Percentiles rank a stretch among this genome's conserved stretches.
phyloP scores from a whole-genome alignment of 179 eudicot species.

The Beta corolliflora region DNA sequence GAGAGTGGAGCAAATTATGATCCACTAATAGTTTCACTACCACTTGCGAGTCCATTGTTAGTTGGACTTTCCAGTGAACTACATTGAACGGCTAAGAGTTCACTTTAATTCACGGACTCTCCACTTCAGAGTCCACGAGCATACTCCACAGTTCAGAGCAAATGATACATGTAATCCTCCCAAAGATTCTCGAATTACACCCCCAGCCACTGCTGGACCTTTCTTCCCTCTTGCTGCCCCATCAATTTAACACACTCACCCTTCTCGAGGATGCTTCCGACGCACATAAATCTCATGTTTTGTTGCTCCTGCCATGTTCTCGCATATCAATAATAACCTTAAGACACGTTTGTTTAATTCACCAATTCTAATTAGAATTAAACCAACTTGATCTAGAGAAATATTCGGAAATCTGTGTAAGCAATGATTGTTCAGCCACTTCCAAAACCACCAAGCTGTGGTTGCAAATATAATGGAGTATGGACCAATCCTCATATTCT shows the following conservation, averaged over 20 bases:
- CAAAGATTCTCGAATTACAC: neutral
- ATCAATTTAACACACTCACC: neutral
- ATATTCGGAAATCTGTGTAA: neutral
- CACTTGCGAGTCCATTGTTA: too few relatives aligned
- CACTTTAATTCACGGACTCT: too few relatives aligned
- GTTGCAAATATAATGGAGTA: too few relatives aligned
- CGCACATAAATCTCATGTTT: neutral
- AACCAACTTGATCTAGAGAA: too few relatives aligned
- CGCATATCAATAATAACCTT: neutral
- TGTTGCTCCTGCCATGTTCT: too few relatives aligned
- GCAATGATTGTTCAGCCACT: neutral
- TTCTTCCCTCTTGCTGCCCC: neutral
- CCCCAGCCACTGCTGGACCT: neutral
- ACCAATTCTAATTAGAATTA: neutral
- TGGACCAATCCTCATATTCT: too few relatives aligned
- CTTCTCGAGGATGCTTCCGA: neutral
- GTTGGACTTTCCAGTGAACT: too few relatives aligned
- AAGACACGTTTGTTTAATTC: too few relatives aligned
- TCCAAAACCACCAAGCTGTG: neutral
- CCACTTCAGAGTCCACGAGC: neutral
- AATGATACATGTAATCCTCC: neutral
- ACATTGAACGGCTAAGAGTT: too few relatives aligned
- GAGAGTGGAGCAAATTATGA: too few relatives aligned
- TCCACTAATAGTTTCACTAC: too few relatives aligned
- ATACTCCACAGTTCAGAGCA: neutral